Base-by-base conservation (phyloP, 106 monocot species). In the Platanthera zijinensis region DNA sequence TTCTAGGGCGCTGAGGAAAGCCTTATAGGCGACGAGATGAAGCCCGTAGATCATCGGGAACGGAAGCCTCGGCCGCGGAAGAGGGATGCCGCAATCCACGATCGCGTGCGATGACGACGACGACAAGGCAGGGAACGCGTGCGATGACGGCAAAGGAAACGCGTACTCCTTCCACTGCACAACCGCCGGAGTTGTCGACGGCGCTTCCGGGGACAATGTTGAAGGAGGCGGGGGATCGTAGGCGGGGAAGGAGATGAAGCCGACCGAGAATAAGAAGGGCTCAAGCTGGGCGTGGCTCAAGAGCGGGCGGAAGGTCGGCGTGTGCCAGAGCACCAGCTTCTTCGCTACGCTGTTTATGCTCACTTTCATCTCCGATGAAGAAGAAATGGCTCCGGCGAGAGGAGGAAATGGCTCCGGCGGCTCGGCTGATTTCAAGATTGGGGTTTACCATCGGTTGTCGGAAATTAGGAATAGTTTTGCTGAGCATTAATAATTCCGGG, bases 251-350 rank as follows among this genome's bases (percentile, higher is more conserved):
- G 87, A 78, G 11, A 75, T 80, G 78, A 91, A 91, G 8, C 88
- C 91, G 30, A 68, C 74, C 45, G 82, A 22, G 73, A 57, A 51
- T 76, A 88, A 79, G 82, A 91, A 86, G 19, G 91, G 91, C 47
- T 91, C 91, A 10, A 91, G 91, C 18, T 91, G 88, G 50, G 78
- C 88, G 82, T 91, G 88, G 72, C 81, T 88, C 25, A 82, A 51
- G 68, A 91, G 80, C 4, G 91, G 91, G n/a, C 91, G 77, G 78
- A 91, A 91, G 22, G 87, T 88, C 56, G 56, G 56, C 18, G 80
- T 86, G 82, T 91, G 79, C 91, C 91, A 91, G 15, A 91, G 84
- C 30, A 82, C 64, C 45, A 88, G 86, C 80, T 86, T 91, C 82
- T 78, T 84, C 51, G 86, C 84, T 10, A 84, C 77, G 25, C 87